These are phyloP conservation scores for Coemansia sp. DNA, from an alignment of 192 early-diverging fungal genomes.

Conservation along the genomic window DNA sequence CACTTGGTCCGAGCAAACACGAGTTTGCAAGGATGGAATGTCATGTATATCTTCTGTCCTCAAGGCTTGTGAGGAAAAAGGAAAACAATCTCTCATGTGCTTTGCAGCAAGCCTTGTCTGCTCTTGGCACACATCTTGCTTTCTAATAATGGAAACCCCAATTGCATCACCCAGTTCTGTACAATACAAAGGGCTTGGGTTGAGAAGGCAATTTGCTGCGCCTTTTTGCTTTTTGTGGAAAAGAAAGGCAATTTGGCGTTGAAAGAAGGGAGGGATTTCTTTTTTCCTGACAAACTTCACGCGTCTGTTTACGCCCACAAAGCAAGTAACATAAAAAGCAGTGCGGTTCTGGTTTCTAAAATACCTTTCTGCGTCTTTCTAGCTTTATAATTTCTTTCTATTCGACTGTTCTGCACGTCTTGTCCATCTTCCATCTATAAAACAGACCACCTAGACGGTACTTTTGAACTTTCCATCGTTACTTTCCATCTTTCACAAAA, in stretches of 20 bases:
- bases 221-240: slow-evolving; percentile 1
- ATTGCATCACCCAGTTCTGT: too few relatives aligned
- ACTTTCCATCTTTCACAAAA: neutral
- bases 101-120: neutral
- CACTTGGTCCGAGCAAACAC: too few relatives aligned
- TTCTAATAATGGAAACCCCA: too few relatives aligned
- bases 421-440: neutral
- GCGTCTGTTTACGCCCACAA: neutral
- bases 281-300: neutral
- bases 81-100: too few relatives aligned
- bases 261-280: neutral
- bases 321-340: neutral
- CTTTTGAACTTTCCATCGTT: neutral
- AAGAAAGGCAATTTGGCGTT: neutral
- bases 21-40: too few relatives aligned
- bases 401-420: neutral
- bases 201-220: slow-evolving; percentile 2
- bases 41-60: too few relatives aligned
- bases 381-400: neutral
- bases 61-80: too few relatives aligned
- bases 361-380: slow-evolving; percentile 1
- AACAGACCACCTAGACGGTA: too few relatives aligned
- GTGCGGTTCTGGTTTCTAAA: neutral
- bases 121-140: slow-evolving; percentile 3
- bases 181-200: neutral